These are phyloP conservation scores for Gossypium schwendimanii DNA, from an alignment of 441 rosid genomes.

Conservation along the genomic window DNA sequence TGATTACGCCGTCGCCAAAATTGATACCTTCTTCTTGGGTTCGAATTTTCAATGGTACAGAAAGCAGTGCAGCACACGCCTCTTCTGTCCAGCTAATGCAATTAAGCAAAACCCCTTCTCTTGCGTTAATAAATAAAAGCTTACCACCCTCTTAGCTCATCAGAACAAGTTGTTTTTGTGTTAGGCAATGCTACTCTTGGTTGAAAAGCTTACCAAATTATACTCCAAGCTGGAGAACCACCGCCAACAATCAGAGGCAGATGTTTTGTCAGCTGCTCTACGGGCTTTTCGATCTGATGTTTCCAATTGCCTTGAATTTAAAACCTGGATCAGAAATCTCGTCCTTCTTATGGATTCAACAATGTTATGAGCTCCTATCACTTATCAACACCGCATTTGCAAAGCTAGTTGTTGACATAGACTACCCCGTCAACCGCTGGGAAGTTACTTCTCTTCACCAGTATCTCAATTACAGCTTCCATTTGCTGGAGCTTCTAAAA, in stretches of 20 bases:
- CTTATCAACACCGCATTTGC: slow-evolving; percentile 42
- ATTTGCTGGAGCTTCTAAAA: slow-evolving; percentile 43
- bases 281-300: slow-evolving; percentile 29
- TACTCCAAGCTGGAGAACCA: slow-evolving; percentile 42
- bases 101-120: too few relatives aligned
- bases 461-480: slow-evolving; percentile 39
- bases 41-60: too few relatives aligned
- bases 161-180: too few relatives aligned
- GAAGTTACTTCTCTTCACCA: slow-evolving; percentile 29
- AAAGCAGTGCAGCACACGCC: too few relatives aligned
- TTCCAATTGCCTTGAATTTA: slow-evolving; percentile 13
- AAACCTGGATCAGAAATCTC: slow-evolving; percentile 22
- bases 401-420: slow-evolving; percentile 40
- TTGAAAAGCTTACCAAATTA: slow-evolving; percentile 31
- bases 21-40: too few relatives aligned
- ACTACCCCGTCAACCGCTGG: slow-evolving; percentile 43
- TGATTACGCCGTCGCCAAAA: too few relatives aligned
- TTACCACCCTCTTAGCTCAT: too few relatives aligned
- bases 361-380: slow-evolving; percentile 39
- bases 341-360: slow-evolving; percentile 32
- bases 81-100: too few relatives aligned
- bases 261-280: slow-evolving; percentile 26
- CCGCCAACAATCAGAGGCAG: slow-evolving; percentile 9
- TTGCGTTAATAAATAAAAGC: too few relatives aligned
- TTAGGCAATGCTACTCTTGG: slow-evolving; percentile 17